These are phyloP conservation scores for Cytospora piceae DNA, from an alignment of 2,329 filamentous ascomycete genomes.

Conservation along the genomic window DNA sequence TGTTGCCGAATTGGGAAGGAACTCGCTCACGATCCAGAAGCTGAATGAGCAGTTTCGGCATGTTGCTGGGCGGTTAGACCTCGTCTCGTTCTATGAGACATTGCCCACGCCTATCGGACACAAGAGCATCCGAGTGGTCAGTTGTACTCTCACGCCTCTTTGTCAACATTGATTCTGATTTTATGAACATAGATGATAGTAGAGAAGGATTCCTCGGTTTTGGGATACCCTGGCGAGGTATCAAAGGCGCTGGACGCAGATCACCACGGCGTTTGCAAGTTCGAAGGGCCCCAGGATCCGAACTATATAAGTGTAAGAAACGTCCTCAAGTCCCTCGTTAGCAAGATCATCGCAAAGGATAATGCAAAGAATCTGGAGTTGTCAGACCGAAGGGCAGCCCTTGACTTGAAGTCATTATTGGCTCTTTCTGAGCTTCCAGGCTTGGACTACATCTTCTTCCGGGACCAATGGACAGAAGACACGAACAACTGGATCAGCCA, in stretches of 20 bases:
- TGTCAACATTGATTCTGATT: too few relatives aligned
- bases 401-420: slow-evolving; percentile 1
- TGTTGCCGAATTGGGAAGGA: slow-evolving; percentile 34
- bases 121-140: not conserved
- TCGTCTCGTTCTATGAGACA: slow-evolving; percentile 44
- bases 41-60: slow-evolving; percentile 43
- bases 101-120: slow-evolving; percentile 31
- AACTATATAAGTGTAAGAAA: slow-evolving; percentile 43
- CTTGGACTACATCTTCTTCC: slow-evolving; percentile 9
- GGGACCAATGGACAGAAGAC: slow-evolving; percentile 7
- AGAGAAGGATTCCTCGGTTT: slow-evolving; percentile 9
- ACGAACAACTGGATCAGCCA: slow-evolving; percentile 1
- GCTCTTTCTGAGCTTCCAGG: slow-evolving; percentile 4
- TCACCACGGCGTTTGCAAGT: slow-evolving; percentile 49
- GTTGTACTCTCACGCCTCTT: not conserved
- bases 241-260: slow-evolving; percentile 38
- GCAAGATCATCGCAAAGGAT: slow-evolving; percentile 7
- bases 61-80: slow-evolving; percentile 34
- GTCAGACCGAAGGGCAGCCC: slow-evolving; percentile 2
- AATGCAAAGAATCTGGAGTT: slow-evolving; percentile 6
- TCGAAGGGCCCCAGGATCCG: slow-evolving; percentile 39
- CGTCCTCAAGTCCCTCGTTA: slow-evolving; percentile 35
- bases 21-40: slow-evolving; percentile 33
- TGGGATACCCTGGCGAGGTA: slow-evolving; percentile 6
- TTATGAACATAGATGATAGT: slow-evolving; percentile 1